Evolutionary conservation across 805 yeast species (phyloP).

Genomic region (Candida endomychidarum): DNA sequence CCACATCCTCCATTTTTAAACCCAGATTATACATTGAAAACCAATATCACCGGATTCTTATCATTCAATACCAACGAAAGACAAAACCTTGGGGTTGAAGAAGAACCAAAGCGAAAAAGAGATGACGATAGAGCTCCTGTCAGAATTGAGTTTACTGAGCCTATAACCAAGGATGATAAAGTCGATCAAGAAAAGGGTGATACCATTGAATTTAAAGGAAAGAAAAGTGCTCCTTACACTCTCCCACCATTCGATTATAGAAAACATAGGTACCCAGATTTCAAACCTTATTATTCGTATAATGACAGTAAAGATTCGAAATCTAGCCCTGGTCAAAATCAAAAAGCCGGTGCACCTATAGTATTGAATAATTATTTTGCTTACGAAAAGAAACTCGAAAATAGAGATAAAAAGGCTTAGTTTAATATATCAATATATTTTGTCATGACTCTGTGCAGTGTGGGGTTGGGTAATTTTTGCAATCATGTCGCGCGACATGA

Average conservation of each 20-base stretch:
- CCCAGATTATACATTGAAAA: conserved; percentile 28
- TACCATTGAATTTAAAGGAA: no score
- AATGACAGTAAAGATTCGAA: no score
- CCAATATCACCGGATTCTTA: conserved; percentile 30
- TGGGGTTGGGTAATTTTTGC: background rate
- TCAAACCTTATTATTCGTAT: background rate
- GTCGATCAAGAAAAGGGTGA: no score
- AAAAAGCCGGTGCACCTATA: no score
- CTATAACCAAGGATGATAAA: no score
- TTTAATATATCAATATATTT: no score
- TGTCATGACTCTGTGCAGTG: no score
- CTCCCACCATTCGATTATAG: conserved; percentile 7
- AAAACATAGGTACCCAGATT: background rate
- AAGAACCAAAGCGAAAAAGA: background rate
- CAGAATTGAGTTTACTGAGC: no score
- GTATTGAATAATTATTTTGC: no score
- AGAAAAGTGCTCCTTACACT: background rate
- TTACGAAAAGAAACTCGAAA: background rate
- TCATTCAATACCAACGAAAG: conserved; percentile 24
- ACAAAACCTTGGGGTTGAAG: conserved; percentile 1
- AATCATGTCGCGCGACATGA: conserved; percentile 6
- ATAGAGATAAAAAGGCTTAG: no score
- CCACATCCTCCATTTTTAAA: conserved; percentile 33
- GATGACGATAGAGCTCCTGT: background rate
- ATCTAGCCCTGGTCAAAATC: no score